These are phyloP conservation scores for Leccinellum luteum DNA, from an alignment of 768 basidiomycete species.

Conservation along the genomic window DNA sequence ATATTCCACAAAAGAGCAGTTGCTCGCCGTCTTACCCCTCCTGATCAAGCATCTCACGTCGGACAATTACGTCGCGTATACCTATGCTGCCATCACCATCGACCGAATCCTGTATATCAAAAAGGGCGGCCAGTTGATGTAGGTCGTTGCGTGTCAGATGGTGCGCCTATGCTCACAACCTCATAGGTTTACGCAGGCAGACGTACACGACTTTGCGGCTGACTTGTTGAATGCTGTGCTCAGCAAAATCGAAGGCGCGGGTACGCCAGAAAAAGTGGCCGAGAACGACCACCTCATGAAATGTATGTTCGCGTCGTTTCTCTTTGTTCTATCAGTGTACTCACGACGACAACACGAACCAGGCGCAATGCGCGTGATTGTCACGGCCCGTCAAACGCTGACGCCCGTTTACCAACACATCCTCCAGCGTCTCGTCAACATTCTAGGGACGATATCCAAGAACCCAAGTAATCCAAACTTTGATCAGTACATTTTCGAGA, in stretches of 20 bases:
- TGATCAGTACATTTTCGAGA: slow-evolving; percentile 97
- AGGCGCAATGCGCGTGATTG: slow-evolving; percentile 93
- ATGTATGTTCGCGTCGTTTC: slow-evolving; percentile 49
- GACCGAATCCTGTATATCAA: slow-evolving; percentile 92
- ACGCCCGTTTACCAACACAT: slow-evolving; percentile 63
- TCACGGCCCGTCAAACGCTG: slow-evolving; percentile 80
- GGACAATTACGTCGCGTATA: slow-evolving; percentile 87
- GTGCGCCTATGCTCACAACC: not conserved
- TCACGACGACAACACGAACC: not conserved
- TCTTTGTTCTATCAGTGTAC: not conserved
- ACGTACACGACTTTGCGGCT: slow-evolving; percentile 81
- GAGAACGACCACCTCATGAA: slow-evolving; percentile 99
- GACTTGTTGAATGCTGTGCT: slow-evolving; percentile 71
- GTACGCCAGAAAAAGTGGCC: slow-evolving; percentile 83
- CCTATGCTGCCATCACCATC: slow-evolving; percentile 98
- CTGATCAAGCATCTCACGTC: slow-evolving; percentile 80
- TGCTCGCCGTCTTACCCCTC: slow-evolving; percentile 87
- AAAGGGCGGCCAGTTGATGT: slow-evolving; percentile 73
- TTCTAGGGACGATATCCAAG: slow-evolving; percentile 85
- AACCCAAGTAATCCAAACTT: slow-evolving; percentile 98
- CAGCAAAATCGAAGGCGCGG: slow-evolving; percentile 71
- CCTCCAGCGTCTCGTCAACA: slow-evolving; percentile 71
- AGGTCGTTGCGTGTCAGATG: slow-evolving; percentile 27
- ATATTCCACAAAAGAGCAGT: slow-evolving; percentile 71
- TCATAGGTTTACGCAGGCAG: slow-evolving; percentile 78